Evolutionary conservation across 78 protist species (phyloP).

Genomic region (Guillardia theta): DNA sequence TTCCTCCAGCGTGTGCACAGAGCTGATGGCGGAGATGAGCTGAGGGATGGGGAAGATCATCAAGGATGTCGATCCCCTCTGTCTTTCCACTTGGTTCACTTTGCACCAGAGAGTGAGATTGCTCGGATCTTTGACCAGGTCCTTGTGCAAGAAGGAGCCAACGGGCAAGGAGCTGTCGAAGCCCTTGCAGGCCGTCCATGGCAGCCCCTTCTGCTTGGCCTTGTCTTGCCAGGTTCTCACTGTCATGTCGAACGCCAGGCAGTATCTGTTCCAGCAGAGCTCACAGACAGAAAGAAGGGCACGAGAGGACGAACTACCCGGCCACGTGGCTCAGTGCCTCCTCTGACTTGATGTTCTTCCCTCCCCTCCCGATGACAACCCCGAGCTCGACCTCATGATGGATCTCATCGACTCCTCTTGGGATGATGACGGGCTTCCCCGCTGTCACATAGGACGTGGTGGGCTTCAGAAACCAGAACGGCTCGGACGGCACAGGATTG

Average conservation of each 20-base stretch:
- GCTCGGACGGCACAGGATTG: conserved; percentile 27
- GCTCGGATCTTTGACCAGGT: not conserved
- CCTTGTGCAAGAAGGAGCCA: conserved; percentile 29
- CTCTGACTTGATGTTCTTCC: too few relatives aligned
- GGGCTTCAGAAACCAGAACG: conserved; percentile 63
- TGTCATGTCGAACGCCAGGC: conserved; percentile 58
- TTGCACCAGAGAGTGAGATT: conserved; percentile 37
- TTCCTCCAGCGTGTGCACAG: conserved; percentile 44
- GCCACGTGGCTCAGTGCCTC: too few relatives aligned
- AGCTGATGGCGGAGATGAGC: not conserved
- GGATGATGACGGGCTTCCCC: not conserved
- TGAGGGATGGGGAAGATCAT: conserved; percentile 46
- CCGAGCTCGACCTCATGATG: conserved; percentile 68
- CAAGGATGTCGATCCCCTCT: conserved; percentile 47
- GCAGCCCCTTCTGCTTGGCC: conserved; percentile 61
- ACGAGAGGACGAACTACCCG: too few relatives aligned
- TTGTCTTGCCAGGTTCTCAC: conserved; percentile 40
- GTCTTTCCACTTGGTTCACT: conserved; percentile 42
- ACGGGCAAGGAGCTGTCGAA: conserved; percentile 58
- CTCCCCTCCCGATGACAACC: conserved; percentile 47
- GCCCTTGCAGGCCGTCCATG: conserved; percentile 67
- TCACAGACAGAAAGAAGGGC: not conserved
- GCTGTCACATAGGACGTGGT: not conserved
- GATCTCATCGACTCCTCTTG: not conserved
- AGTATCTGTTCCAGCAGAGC: not conserved